These are phyloP conservation scores for Fagopyrum tataricum DNA, from an alignment of 148 eudicot species.

Conservation along the genomic window DNA sequence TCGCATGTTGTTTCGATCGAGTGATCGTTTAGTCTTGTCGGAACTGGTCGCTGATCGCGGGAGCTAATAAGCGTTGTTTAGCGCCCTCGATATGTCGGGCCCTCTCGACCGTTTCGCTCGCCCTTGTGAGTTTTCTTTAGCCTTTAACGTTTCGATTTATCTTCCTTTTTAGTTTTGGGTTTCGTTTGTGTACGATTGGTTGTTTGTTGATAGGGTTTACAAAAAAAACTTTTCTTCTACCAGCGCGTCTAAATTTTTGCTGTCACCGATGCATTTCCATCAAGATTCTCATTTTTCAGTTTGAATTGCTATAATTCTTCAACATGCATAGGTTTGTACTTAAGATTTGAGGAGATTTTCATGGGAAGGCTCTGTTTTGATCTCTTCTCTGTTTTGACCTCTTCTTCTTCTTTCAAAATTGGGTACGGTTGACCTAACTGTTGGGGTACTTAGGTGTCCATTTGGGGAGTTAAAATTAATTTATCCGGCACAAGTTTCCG, in stretches of 20 bases:
- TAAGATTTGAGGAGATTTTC: background rate
- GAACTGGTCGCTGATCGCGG: background rate
- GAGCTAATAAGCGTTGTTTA: background rate
- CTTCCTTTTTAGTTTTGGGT: background rate
- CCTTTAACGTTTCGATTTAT: background rate
- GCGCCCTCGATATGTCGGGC: constrained; percentile 5
- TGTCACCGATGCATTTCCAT: background rate
- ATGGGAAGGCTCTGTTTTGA: background rate
- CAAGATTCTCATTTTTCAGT: background rate
- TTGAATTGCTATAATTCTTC: background rate
- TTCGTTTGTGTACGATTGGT: background rate
- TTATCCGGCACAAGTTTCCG: background rate
- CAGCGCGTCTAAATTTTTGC: background rate
- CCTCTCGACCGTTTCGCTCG: background rate
- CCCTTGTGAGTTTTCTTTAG: background rate
- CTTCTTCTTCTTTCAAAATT: constrained; percentile 3
- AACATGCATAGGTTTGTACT: background rate
- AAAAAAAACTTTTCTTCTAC: background rate
- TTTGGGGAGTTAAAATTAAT: background rate
- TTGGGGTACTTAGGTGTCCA: background rate
- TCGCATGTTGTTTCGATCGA: background rate
- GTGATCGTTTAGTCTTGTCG: background rate
- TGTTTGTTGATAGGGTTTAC: background rate
- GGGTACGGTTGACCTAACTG: background rate
- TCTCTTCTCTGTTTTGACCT: constrained; percentile 6